Base-by-base conservation (phyloP, 2,329 filamentous ascomycete genomes). In the Paecilomyces sp. region DNA sequence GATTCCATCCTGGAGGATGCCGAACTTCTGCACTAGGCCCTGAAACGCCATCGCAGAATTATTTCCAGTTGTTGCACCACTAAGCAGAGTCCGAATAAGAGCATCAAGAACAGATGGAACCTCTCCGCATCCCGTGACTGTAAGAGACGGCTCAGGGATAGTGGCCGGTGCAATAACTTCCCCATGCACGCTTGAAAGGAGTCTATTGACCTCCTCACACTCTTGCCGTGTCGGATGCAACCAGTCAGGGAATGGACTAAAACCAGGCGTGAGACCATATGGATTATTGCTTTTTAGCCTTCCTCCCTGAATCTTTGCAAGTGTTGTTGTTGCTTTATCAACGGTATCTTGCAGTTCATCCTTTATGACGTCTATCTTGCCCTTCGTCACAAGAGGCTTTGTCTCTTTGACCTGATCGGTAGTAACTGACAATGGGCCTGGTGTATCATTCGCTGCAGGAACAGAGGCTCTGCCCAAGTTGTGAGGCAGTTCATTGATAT, bases 71-170 rank as follows among this genome's bases (percentile, higher is more conserved):
- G 85, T 88, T 41, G 84, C 84, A 25, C 85, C 85, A 58, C 83
- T 86, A 8, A 88, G 79, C 2, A 84, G 76, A 0, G 85, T 88
- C 7, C 85, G 80, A 59, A 88, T 82, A 4, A 88, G 74, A 0
- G 85, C 85, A 68, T 88, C 85, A 2, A 88, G 78, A 0, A 88
- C 84, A 2, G 83, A 86, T 0, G 85, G 85, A 1, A 87, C 85
- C 70, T 88, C 85, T 34, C 85, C 85, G 63, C 85, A 88, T 18
- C 91, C 91, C 12, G 91, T 85, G 3, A 90, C 81, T 7, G 85
- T 85, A 5, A 89, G 78, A 4, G 89, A 90, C 0, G 90, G 88
- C 3, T 83, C 78, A 0, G 89, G 88, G 8, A 92, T 85, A 1
- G 80, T 82, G n/a, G 84, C 78, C 0, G 91, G 91, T 1, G 83